A percentile compares a stretch with the other conserved stretches of the same genome.
These are phyloP conservation scores for Nakazawaea peltata DNA, from an alignment of 805 yeast species.

Conservation along the genomic window DNA sequence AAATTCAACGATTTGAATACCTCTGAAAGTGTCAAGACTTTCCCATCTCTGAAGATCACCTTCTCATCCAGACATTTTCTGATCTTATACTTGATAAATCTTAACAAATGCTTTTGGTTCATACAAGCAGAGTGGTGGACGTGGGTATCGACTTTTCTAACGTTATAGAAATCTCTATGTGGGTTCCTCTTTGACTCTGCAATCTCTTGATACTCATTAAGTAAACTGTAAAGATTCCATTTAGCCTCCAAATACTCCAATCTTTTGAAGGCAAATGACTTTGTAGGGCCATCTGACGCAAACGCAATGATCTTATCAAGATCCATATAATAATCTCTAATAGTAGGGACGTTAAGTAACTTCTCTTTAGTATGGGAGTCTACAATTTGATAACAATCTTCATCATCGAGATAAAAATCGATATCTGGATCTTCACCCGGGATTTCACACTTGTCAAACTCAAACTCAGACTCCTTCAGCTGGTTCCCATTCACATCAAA, in stretches of 20 bases:
- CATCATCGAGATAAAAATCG: conserved; percentile 41
- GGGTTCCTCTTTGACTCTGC: conserved; percentile 88
- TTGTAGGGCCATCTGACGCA: conserved; percentile 92
- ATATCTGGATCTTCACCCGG: conserved; percentile 39
- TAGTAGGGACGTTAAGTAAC: conserved; percentile 66
- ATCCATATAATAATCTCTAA: conserved; percentile 81
- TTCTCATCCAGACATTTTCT: conserved; percentile 81
- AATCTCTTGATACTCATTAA: conserved; percentile 90
- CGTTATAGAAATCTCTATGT: conserved; percentile 95
- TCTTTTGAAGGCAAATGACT: conserved; percentile 91
- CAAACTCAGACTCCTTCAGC: conserved; percentile 40
- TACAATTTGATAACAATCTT: conserved; percentile 56
- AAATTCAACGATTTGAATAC: conserved; percentile 87
- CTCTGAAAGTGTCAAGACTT: conserved; percentile 74
- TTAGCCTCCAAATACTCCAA: conserved; percentile 92
- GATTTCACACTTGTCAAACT: conserved; percentile 44
- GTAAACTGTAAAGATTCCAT: conserved; percentile 83
- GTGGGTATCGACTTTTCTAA: conserved; percentile 95
- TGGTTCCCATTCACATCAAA: conserved; percentile 18
- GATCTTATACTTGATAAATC: conserved; percentile 92
- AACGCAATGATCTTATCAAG: conserved; percentile 63
- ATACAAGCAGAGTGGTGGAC: conserved; percentile 98
- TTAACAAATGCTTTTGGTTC: conserved; percentile 94
- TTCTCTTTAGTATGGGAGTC: conserved; percentile 20
- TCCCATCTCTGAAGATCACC: conserved; percentile 90